Base-by-base conservation (phyloP, 2,329 filamentous ascomycete genomes). In the Eutypella sp. region DNA sequence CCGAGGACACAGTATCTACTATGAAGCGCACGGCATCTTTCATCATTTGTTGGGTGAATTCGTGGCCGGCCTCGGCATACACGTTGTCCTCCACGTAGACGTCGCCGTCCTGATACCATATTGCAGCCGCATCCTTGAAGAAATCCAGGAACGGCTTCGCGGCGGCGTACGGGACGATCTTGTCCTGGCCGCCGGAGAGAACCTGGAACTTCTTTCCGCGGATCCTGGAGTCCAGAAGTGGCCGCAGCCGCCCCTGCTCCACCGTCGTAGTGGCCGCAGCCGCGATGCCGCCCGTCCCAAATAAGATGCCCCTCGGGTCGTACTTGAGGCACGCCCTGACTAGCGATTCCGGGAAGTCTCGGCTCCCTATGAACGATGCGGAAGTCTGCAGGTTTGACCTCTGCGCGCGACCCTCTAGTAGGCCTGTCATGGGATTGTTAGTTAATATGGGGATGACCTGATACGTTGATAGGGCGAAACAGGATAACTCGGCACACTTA, bases 371-470 rank as follows among this genome's bases (percentile, higher is more conserved):
- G 58, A 97, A 95, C 0, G 75, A 67, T 0, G 71, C 65, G 0
- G 78, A 89, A 0, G 81, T 78, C 13, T 74, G 53, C 10, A 86
- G 70, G 57, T 84, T 88, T 0, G 85, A 85, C 31, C 84, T 72
- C 5, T 79, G 73, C 1, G 92, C 92, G 10, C 93, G 87, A 57
- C 92, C 84, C 8, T 73, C 75, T 81, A 97, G 86, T 15, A 97
- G 64, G 18, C 64, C 76, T 78, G 29, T 27, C 5, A 18, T 40
- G 16, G n/a, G 24, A 43, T 7, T 27, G 16, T 51, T 40, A 15
- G 19, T 44, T 19, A n/a, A n/a, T n/a, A n/a, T n/a, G n/a, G n/a
- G n/a, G n/a, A n/a, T n/a, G n/a, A n/a, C n/a, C n/a, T n/a, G n/a
- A n/a, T n/a, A n/a, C n/a, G 18, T 36, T 41, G 13, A 18, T 24